Conservation (phyloP, 2,329 filamentous ascomycete species). For the Chaetomium globosum region DNA sequence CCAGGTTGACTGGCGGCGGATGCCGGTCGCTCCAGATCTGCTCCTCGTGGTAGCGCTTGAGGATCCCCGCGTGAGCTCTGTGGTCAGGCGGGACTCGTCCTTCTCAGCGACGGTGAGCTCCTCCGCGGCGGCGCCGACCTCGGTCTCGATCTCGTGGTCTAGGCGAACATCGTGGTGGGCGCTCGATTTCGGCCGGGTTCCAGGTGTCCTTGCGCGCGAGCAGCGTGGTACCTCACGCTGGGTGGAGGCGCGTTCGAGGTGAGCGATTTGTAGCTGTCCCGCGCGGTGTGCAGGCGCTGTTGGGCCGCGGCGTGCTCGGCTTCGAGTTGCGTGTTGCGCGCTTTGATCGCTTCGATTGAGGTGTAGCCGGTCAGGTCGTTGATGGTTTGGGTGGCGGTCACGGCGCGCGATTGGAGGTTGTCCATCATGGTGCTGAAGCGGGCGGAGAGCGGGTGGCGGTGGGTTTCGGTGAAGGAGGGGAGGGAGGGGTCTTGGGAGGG, state of each 20-base stretch:
- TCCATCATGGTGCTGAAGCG: slow-evolving; percentile 78
- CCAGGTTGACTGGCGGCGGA: slow-evolving; percentile 94
- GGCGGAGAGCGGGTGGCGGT: slow-evolving; percentile 48
- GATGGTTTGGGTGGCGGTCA: slow-evolving; percentile 82
- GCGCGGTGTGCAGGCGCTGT: slow-evolving; percentile 67
- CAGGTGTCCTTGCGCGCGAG: slow-evolving; percentile 93
- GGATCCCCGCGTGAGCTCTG: slow-evolving; percentile 75
- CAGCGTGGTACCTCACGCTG: slow-evolving; percentile 95
- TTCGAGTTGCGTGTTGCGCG: slow-evolving; percentile 72
- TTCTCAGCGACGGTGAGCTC: slow-evolving; percentile 74
- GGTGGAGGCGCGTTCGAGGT: slow-evolving; percentile 79
- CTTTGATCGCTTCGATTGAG: slow-evolving; percentile 82
- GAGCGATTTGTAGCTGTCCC: slow-evolving; percentile 77
- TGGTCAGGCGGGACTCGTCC: slow-evolving; percentile 75
- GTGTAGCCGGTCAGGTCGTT: slow-evolving; percentile 96
- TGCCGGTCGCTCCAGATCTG: slow-evolving; percentile 99
- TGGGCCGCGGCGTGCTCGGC: slow-evolving; percentile 61
- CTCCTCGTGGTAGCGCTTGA: slow-evolving; percentile 95
- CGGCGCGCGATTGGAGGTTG: slow-evolving; percentile 79
- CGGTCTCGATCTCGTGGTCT: slow-evolving; percentile 90
- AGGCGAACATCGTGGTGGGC: slow-evolving; percentile 85
- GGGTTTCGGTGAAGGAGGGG: slow-evolving; percentile 51
- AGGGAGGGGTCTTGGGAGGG: slow-evolving; percentile 37
- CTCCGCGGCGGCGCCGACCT: slow-evolving; percentile 72
- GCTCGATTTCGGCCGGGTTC: slow-evolving; percentile 83